Base-by-base conservation (phyloP, 148 eudicot species). In the Arctostaphylos glauca region DNA sequence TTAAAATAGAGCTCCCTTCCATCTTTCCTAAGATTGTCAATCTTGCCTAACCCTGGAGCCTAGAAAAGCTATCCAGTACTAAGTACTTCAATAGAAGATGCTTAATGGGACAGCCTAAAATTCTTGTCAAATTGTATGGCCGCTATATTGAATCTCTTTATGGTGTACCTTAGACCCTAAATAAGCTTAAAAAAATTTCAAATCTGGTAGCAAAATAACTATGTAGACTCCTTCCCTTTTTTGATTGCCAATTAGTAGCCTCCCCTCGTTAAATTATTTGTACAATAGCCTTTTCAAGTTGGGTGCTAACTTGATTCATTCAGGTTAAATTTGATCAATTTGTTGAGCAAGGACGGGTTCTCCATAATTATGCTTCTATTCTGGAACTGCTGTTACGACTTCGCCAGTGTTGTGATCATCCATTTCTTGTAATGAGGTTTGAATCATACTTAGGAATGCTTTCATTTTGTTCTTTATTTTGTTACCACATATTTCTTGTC, bases 391-490 rank as follows among this genome's bases (percentile, higher is more conserved):
- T 96, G 18, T 80, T 96, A 84, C 97, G 99, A 46, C 94, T 96
- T 58, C 99, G 99, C 49, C 99, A 96, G 83, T 96, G 99, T 84
- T 96, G 99, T 88, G 99, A 96, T 76, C 99, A 96, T 82, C 99
- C 99, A 31, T 96, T 91, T 86, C 99, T 96, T 85, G 99, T 96
- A 73, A 92, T 96, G 97, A 96, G 99, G 99, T 94, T 38, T 46
- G 88, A 21, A n/a, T 79, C 64, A 52, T 80, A 67, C 49, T 46
- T 78, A 13, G 38, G 47, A 38, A 74, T 55, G 5, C 21, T 67
- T 66, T 78, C 50, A 82, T 23, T 18, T 50, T 80, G 73, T 66
- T 5, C 7, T 74, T 53, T 18, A 41, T 9, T 84, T 55, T 7
- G 6, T 31, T 55, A 46, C 18, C 16, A 14, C 71, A 50, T 80